Evolutionary conservation across 1,284 basidiomycete genomes (phyloP).

Genomic region (Ceratobasidium sp.): DNA sequence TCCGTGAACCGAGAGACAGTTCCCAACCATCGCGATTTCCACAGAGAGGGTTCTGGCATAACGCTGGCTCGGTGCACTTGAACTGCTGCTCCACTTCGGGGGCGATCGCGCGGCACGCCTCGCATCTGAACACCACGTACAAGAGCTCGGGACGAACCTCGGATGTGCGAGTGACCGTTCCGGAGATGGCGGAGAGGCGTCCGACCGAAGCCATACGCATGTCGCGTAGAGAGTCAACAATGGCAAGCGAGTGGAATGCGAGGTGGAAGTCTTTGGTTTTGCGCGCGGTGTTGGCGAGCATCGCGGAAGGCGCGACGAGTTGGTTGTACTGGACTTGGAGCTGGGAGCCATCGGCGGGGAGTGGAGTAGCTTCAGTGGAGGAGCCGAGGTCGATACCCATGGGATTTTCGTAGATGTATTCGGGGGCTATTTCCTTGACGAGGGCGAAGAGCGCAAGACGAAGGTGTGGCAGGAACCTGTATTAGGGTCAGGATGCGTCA

Average conservation of each 20-base stretch:
- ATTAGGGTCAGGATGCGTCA: constrained; percentile 9
- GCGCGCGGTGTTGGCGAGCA: constrained; percentile 35
- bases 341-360: constrained; percentile 39
- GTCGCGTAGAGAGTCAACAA: constrained; percentile 96
- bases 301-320: constrained; percentile 81
- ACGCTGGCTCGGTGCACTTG: constrained; percentile 98
- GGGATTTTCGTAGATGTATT: constrained; percentile 89
- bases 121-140: constrained; percentile 93
- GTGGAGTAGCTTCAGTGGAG: constrained; percentile 51
- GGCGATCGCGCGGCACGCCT: constrained; percentile 86
- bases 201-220: constrained; percentile 93
- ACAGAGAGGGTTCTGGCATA: constrained; percentile 94
- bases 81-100: constrained; percentile 99
- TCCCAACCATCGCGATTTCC: constrained; percentile 93
- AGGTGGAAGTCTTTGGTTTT: constrained; percentile 90
- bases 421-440: constrained; percentile 87
- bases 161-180: constrained; percentile 96
- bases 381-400: constrained; percentile 52
- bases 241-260: constrained; percentile 95
- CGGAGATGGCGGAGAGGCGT: constrained; percentile 91
- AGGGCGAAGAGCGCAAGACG: constrained; percentile 90
- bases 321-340: constrained; percentile 76
- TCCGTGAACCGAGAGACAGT: constrained; percentile 96
- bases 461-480: constrained; percentile 88
- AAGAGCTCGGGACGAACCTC: constrained; percentile 97